phyloP scores from a whole-genome alignment of 257 asterid species.

The Nicotiana benthamiana region DNA sequence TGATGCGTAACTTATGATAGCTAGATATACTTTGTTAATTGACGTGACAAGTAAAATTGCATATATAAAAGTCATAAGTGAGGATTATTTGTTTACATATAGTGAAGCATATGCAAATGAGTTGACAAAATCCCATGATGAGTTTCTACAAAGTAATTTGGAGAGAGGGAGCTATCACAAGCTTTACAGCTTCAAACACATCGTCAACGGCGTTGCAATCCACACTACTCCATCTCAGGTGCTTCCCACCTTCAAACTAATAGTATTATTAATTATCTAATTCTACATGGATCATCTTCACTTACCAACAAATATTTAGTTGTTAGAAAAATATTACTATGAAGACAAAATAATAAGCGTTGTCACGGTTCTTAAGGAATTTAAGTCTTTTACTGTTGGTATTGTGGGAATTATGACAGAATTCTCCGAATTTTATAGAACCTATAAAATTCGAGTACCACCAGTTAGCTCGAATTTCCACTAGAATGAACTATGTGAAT shows the following conservation, averaged over 20 bases:
- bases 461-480: no score
- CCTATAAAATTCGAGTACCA: no score
- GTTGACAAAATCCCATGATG: slow-evolving; percentile 56
- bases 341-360: no score
- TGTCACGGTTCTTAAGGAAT: no score
- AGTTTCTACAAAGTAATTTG: slow-evolving; percentile 40
- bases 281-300: background rate
- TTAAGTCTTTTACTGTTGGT: no score
- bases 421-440: no score
- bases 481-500: no score
- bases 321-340: no score
- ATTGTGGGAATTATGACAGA: no score
- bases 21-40: no score
- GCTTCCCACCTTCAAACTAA: background rate
- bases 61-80: background rate
- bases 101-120: slow-evolving; percentile 50
- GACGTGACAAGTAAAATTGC: background rate
- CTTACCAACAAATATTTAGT: background rate
- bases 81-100: background rate
- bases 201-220: slow-evolving; percentile 73
- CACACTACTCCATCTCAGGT: slow-evolving; percentile 78
- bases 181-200: slow-evolving; percentile 78
- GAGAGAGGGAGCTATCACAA: slow-evolving; percentile 59
- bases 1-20: no score
- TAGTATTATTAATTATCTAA: background rate